Evolutionary conservation across 2,329 filamentous ascomycete genomes (phyloP), one percentile per base, ranked within the genome.

Genomic region (Monilinia fructicola): DNA sequence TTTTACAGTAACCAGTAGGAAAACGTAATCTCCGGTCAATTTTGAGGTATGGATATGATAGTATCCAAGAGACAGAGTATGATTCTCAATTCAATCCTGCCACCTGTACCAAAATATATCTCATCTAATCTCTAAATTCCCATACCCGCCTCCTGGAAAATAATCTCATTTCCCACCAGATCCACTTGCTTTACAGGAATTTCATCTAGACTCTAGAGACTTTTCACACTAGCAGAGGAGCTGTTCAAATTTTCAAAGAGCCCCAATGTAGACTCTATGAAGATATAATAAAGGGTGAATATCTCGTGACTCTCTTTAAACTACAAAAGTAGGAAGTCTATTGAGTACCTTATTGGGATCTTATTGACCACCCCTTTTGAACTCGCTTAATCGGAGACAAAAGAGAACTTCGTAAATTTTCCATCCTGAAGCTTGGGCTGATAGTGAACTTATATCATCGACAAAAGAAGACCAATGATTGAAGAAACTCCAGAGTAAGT

Each of bases 321-420:
- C 16, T 42, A 59, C 44, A 64, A 52, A 42, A 52, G n/a, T 6
- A n/a, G 52, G 18, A 26, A 26, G 5, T 46, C 63, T 59, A 65
- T 65, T 65, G 54, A 65, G 63, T 2, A 59, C 63, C 31, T 10
- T 18, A 59, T 65, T 52, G 28, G 40, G 63, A 48, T 38, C 44
- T 46, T 59, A 65, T 65, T 65, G 63, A 59, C 5, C 21, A 46
- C 63, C 44, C 54, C 42, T 65, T 64, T 65, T 21, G 31, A 12
- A 31, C 53, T 59, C 54, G 54, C 63, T 59, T 54, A 54, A 40
- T n/a, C 10, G 11, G 16, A n/a, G 42, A 40, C 5, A 62, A 42
- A 31, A 63, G 23, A 21, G 42, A 21, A 48, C 18, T n/a, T 46
- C 44, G n/a, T 21, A 10, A 10, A 23, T 31, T 35, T 11, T 7